These are phyloP conservation scores for Yamadazyma aaseri DNA, from an alignment of 1,139 yeast genomes.

Conservation along the genomic window DNA sequence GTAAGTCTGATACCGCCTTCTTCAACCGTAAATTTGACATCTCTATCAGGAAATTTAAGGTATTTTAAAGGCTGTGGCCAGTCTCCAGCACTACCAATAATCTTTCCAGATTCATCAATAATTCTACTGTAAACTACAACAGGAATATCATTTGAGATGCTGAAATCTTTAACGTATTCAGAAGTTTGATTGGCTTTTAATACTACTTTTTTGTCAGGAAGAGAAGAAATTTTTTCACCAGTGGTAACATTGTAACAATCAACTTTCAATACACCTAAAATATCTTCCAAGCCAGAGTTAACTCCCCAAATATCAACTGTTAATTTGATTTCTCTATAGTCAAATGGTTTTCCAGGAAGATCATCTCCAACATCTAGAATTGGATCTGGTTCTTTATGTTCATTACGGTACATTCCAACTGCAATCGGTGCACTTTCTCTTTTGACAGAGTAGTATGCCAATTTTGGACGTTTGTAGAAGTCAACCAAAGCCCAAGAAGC, in stretches of 20 bases:
- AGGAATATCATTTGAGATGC: conserved; percentile 17
- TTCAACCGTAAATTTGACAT: conserved; percentile 15
- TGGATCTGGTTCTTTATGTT: conserved; percentile 17
- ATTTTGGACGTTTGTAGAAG: conserved; percentile 37
- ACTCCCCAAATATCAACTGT: conserved; percentile 44
- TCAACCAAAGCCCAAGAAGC: conserved; percentile 49
- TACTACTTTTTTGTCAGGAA: conserved; percentile 17
- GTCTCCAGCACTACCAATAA: conserved; percentile 37
- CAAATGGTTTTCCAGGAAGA: conserved; percentile 18
- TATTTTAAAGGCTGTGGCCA: conserved; percentile 58
- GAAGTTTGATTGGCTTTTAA: conserved; percentile 34
- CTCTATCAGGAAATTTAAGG: conserved; percentile 26
- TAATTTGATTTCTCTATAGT: conserved; percentile 15
- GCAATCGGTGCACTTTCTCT: conserved; percentile 38
- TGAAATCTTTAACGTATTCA: conserved; percentile 22
- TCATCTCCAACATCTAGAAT: conserved; percentile 21
- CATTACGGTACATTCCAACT: conserved; percentile 35
- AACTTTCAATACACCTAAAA: conserved; percentile 24
- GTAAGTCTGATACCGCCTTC: conserved; percentile 19
- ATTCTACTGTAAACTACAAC: conserved; percentile 22
- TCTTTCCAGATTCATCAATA: conserved; percentile 14
- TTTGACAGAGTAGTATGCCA: conserved; percentile 45
- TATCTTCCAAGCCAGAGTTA: conserved; percentile 24
- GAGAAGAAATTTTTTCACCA: conserved; percentile 23
- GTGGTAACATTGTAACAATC: conserved; percentile 29